These are phyloP conservation scores for Xylariaceae sp. DNA, from an alignment of 2,329 filamentous ascomycete species.

Conservation along the genomic window DNA sequence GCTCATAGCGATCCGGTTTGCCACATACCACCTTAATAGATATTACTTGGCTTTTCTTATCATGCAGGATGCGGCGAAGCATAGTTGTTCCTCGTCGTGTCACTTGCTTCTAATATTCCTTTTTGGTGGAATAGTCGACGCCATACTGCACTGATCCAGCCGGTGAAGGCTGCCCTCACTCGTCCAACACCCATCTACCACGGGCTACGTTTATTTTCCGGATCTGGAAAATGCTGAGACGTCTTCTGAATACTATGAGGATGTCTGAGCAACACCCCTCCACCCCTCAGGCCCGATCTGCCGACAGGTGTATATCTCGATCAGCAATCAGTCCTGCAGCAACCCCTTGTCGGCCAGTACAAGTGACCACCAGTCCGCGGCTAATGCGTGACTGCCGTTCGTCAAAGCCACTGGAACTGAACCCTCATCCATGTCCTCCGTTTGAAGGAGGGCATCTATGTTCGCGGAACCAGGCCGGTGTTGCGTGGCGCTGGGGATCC, in stretches of 20 bases:
- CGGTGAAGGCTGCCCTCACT: neutral
- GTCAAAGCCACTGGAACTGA: conserved; percentile 9
- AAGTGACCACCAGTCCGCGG: conserved; percentile 2
- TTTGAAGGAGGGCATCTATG: conserved; percentile 12
- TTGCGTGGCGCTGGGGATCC: conserved; percentile 17
- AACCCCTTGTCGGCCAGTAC: conserved; percentile 9
- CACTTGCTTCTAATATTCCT: neutral
- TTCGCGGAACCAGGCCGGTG: conserved; percentile 12
- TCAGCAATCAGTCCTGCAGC: conserved; percentile 5
- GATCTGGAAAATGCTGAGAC: neutral
- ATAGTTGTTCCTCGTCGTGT: conserved; percentile 10
- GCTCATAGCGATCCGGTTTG: conserved; percentile 15
- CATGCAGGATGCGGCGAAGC: conserved; percentile 8
- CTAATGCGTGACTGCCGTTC: conserved; percentile 23
- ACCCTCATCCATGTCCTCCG: conserved; percentile 12
- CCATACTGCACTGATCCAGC: conserved; percentile 7
- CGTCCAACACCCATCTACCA: neutral
- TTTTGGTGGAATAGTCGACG: conserved; percentile 1
- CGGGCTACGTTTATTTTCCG: neutral
- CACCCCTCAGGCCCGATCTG: too few relatives aligned
- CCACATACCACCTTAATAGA: conserved; percentile 22
- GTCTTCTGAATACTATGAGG: neutral
- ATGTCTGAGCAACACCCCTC: conserved; percentile 16
- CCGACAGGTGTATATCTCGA: too few relatives aligned
- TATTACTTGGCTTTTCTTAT: conserved; percentile 16